Conservation (phyloP, 1,284 basidiomycete genomes). For the Veloboletus limbatus region DNA sequence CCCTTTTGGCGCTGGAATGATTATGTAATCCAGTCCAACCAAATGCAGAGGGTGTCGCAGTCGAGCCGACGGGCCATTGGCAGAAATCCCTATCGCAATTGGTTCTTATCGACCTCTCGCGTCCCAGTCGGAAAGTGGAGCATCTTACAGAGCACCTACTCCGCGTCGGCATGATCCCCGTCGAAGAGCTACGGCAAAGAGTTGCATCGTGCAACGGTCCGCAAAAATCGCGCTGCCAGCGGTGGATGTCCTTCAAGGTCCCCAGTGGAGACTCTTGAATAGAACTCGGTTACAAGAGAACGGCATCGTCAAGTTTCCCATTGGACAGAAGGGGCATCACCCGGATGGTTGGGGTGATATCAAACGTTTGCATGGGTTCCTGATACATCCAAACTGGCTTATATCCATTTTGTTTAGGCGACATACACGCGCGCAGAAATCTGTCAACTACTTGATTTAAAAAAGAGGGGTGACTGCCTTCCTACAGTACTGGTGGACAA, state of each 20-base stretch:
- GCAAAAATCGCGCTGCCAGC: slow-evolving; percentile 5
- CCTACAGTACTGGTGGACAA: background rate
- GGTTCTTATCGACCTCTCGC: slow-evolving; percentile 1
- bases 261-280: background rate
- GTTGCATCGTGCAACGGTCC: background rate
- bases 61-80: slow-evolving; percentile 14
- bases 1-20: no score
- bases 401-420: background rate
- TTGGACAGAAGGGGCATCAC: slow-evolving; percentile 8
- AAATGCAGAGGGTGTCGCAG: slow-evolving; percentile 1
- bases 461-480: background rate
- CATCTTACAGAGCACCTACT: background rate
- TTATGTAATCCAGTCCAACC: slow-evolving; percentile 18
- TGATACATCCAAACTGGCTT: background rate
- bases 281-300: background rate
- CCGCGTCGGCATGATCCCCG: background rate
- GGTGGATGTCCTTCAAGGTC: background rate
- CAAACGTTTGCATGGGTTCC: background rate
- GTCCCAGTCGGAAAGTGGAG: background rate
- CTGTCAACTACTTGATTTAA: background rate
- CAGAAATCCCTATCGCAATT: slow-evolving; percentile 23
- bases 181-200: slow-evolving; percentile 4
- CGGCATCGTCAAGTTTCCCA: slow-evolving; percentile 11
- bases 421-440: background rate
- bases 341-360: background rate